Evolutionary conservation across 208 protist genomes (phyloP).

Genomic region (Trypanosoma rangeli): DNA sequence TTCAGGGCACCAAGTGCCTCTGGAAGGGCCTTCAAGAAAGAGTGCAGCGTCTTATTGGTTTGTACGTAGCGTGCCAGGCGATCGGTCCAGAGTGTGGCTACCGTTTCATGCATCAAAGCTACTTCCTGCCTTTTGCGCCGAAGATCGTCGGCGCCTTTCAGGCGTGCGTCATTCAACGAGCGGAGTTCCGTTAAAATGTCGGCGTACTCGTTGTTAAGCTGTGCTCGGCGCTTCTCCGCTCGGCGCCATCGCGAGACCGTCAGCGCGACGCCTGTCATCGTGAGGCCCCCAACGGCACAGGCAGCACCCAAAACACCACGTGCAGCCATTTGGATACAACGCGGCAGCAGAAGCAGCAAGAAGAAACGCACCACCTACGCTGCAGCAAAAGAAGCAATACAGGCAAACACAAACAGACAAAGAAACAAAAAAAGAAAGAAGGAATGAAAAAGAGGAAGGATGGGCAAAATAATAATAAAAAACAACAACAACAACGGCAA

Average conservation of each 20-base stretch:
- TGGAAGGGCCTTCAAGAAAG: conserved; percentile 67
- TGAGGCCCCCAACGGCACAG: conserved; percentile 32
- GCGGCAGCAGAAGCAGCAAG: no score
- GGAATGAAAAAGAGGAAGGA: background rate
- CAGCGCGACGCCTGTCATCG: conserved; percentile 39
- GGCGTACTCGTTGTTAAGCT: conserved; percentile 71
- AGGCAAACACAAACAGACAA: conserved; percentile 5
- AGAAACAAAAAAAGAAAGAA: background rate
- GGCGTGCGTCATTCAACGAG: conserved; percentile 41
- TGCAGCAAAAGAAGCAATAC: background rate
- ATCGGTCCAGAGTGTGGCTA: conserved; percentile 75
- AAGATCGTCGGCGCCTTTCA: conserved; percentile 41
- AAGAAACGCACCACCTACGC: background rate
- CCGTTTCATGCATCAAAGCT: conserved; percentile 43
- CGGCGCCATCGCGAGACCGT: conserved; percentile 47
- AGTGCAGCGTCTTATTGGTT: conserved; percentile 60
- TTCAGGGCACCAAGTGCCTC: conserved; percentile 70
- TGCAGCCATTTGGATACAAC: conserved; percentile 24
- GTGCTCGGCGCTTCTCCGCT: conserved; percentile 47
- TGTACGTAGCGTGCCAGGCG: conserved; percentile 67
- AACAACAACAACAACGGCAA: background rate
- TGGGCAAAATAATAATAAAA: background rate
- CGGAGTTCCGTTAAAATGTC: conserved; percentile 43
- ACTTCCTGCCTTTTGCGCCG: conserved; percentile 38
- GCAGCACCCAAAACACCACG: conserved; percentile 24